Evolutionary conservation across 2,329 filamentous ascomycete species (phyloP), one percentile per base, ranked within the genome.

Genomic region (Sarocladium strictum): DNA sequence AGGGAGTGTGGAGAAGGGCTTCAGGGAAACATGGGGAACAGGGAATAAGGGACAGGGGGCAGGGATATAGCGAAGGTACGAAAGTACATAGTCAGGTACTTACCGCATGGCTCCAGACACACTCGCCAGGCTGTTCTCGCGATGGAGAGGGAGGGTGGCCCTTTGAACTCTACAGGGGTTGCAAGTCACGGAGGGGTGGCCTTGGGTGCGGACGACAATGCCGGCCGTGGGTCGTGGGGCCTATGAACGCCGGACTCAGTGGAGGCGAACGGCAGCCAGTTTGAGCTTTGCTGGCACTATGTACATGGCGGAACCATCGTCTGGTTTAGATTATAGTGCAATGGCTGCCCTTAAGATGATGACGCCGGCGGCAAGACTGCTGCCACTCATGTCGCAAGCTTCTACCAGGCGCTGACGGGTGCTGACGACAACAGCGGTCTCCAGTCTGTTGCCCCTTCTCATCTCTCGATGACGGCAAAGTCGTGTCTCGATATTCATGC

Each of bases 271-370:
- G 27, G 27, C 27, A 51, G 47, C 27, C 47, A 19, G 47, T 33
- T 35, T n/a, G 17, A n/a, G 17, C 47, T 15, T 27, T 33, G 26
- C 27, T 35, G 47, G 47, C 29, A 21, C 24, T 33, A 23, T 5
- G 14, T 35, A 51, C 47, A 51, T 51, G 14, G 26, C 12, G 23
- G 47, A 29, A 51, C 29, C 47, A 21, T 17, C 26, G 9, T 11
- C 21, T 24, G 29, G 47, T 51, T 51, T 51, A n/a, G 47, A 33
- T 51, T 51, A 51, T 51, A 51, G 47, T 51, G 47, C 47, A 51
- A 19, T 23, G 7, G 11, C 27, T 27, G 47, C 6, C 26, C 15
- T 40, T 40, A n/a, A 17, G 47, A 3, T 47, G 47, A 51, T 51
- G 47, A 51, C 47, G 47, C 15, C 27, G 47, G 47, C n/a, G 47